phyloP scores from a whole-genome alignment of 345 rosid species.

The Abelmoschus esculentus region DNA sequence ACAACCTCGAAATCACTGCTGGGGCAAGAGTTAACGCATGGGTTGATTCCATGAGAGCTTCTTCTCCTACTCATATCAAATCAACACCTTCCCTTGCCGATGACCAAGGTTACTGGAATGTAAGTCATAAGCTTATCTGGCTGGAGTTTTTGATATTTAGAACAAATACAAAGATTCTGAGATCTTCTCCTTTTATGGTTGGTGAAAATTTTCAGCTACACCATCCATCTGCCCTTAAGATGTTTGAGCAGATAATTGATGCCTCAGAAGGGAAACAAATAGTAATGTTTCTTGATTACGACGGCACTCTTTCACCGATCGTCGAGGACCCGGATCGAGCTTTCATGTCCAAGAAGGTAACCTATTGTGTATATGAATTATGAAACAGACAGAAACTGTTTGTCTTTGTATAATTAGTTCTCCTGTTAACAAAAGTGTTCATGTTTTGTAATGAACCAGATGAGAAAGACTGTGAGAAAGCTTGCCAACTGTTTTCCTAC shows the following conservation, averaged over 20 bases:
- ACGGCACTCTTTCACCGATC: constrained; percentile 97
- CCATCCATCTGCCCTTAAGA: constrained; percentile 78
- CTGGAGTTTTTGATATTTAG: background rate
- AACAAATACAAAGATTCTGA: background rate
- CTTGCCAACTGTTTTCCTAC: constrained; percentile 68
- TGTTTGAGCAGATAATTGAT: constrained; percentile 57
- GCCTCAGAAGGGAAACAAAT: constrained; percentile 77
- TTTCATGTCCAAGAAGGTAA: constrained; percentile 82
- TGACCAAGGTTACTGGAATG: constrained; percentile 53
- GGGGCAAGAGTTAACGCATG: constrained; percentile 59
- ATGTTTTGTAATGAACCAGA: constrained; percentile 26
- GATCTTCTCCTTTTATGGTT: background rate
- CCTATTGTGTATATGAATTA: background rate
- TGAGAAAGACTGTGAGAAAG: constrained; percentile 72
- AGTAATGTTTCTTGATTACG: constrained; percentile 96
- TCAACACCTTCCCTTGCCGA: constrained; percentile 38
- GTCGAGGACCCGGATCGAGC: constrained; percentile 89
- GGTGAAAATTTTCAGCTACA: constrained; percentile 30
- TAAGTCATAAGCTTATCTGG: constrained; percentile 22
- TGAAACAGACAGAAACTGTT: background rate
- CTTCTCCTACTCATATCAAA: constrained; percentile 75
- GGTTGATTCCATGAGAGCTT: constrained; percentile 85
- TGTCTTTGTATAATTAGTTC: background rate
- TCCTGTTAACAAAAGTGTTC: background rate
- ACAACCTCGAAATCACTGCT: constrained; percentile 52